phyloP scores from a whole-genome alignment of 192 early-diverging fungal genomes.

The Martensiomyces pterosporus region DNA sequence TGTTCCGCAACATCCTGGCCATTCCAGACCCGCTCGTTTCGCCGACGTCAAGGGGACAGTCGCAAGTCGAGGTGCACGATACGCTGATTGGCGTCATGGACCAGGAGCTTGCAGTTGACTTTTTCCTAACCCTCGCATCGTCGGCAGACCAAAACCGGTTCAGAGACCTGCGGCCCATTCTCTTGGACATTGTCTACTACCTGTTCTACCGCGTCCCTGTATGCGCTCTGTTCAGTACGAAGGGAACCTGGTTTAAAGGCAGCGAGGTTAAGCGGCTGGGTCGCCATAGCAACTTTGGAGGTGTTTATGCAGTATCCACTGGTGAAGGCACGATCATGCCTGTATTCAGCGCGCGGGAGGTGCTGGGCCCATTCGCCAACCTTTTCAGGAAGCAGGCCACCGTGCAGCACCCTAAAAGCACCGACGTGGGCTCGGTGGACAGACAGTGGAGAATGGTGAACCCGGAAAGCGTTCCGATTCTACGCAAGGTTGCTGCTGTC shows the following conservation, averaged over 20 bases:
- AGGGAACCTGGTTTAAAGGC: slow-evolving; percentile 20
- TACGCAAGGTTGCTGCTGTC: slow-evolving; percentile 28
- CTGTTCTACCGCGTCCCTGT: slow-evolving; percentile 45
- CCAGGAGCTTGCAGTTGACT: slow-evolving; percentile 58
- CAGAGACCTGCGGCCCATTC: slow-evolving; percentile 28
- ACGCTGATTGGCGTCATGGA: slow-evolving; percentile 53
- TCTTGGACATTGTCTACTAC: slow-evolving; percentile 47
- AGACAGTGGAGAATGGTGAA: slow-evolving; percentile 31
- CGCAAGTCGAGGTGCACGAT: slow-evolving; percentile 66
- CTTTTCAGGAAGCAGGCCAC: slow-evolving; percentile 18
- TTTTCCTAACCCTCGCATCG: slow-evolving; percentile 71
- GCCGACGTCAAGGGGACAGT: slow-evolving; percentile 51
- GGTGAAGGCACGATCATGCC: slow-evolving; percentile 46
- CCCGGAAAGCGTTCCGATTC: slow-evolving; percentile 16
- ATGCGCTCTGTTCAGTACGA: slow-evolving; percentile 26
- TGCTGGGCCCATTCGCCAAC: slow-evolving; percentile 41
- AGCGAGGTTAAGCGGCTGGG: slow-evolving; percentile 17
- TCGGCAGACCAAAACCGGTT: slow-evolving; percentile 56
- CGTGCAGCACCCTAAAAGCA: slow-evolving; percentile 16
- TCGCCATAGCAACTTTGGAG: slow-evolving; percentile 66
- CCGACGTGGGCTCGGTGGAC: slow-evolving; percentile 14
- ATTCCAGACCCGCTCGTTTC: slow-evolving; percentile 69
- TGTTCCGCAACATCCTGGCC: slow-evolving; percentile 78
- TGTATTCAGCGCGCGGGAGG: slow-evolving; percentile 37
- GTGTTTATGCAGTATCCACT: slow-evolving; percentile 56